These are phyloP conservation scores for Fraxinus latifolia DNA, from an alignment of 305 asterid genomes.

Conservation along the genomic window DNA sequence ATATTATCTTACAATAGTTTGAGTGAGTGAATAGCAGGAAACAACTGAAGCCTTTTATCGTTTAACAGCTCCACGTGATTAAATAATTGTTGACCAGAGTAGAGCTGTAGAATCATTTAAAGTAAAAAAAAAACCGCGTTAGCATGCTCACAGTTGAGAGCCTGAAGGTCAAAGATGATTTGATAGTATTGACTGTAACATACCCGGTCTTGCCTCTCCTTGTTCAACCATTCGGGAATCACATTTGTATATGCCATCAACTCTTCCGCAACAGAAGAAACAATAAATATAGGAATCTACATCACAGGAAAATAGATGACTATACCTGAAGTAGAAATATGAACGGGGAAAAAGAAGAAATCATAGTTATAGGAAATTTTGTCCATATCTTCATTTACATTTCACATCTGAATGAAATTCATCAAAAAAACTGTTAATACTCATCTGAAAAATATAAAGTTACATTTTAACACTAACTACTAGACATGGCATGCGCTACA, in stretches of 20 bases:
- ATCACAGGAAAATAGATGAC: constrained; percentile 18
- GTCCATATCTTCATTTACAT: constrained; percentile 1
- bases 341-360: constrained; percentile 9
- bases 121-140: not conserved
- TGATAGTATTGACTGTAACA: constrained; percentile 23
- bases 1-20: constrained; percentile 58
- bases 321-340: constrained; percentile 2
- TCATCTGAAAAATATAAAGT: not conserved
- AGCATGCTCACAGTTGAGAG: constrained; percentile 13
- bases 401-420: not conserved
- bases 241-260: constrained; percentile 60
- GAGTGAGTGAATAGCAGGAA: constrained; percentile 67
- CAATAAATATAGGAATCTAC: constrained; percentile 72
- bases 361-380: not conserved
- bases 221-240: constrained; percentile 86
- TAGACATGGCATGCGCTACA: not conserved
- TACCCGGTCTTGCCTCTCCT: constrained; percentile 69
- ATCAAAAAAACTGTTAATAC: not conserved
- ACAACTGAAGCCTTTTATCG: constrained; percentile 58
- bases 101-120: constrained; percentile 50
- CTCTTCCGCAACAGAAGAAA: constrained; percentile 87
- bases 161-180: constrained; percentile 10
- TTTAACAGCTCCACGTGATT: constrained; percentile 58
- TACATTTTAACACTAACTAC: constrained; percentile 1
- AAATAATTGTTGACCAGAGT: constrained; percentile 64